Evolutionary conservation across 306 rosid species (phyloP), one percentile per base, ranked within the genome.

Genomic region (Trifolium fragiferum): DNA sequence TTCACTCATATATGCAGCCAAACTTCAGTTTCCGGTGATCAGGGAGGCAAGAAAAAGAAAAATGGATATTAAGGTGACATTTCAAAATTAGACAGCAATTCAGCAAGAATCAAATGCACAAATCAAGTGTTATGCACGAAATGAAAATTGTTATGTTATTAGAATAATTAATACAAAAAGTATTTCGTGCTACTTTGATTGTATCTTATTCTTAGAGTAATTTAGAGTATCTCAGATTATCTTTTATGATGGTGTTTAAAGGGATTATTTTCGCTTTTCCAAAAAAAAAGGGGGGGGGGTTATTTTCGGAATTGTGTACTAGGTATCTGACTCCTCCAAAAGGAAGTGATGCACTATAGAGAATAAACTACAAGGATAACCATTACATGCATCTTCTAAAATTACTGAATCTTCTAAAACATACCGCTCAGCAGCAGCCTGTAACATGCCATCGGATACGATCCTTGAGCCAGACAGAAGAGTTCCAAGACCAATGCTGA

Each of bases 401-500:
- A 40, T 53, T 68, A 69, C 47, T 47, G 41, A 76, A 43, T 50
- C 27, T 20, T 66, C 54, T 33, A 78, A 76, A 72, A 76, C 82
- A 74, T 90, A 95, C 99, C 99, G 89, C 85, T 92, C 99, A 6
- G 98, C 96, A 20, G 98, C 99, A 58, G 96, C 92, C 89, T 95
- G 99, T 64, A 95, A 90, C 99, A 95, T 95, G 78, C 98, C 99
- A 73, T 95, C 96, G 3, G 98, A 90, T 77, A 95, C 14, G 6
- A 90, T 79, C 78, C 93, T 88, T 53, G 98, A 74, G 57, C 99
- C 99, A 74, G 97, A 92, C 66, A 95, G 80, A 44, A 92, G 98
- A 41, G 99, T 87, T 25, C 99, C 99, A 9, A 95, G 99, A 59
- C 99, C 99, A 84, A 92, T 92, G 67, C 99, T 95, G 87, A 87